A percentile compares a stretch with the other conserved stretches of the same genome.
phyloP scores from a whole-genome alignment of 2,329 filamentous ascomycete species.

The Tolypocladium tropicale region DNA sequence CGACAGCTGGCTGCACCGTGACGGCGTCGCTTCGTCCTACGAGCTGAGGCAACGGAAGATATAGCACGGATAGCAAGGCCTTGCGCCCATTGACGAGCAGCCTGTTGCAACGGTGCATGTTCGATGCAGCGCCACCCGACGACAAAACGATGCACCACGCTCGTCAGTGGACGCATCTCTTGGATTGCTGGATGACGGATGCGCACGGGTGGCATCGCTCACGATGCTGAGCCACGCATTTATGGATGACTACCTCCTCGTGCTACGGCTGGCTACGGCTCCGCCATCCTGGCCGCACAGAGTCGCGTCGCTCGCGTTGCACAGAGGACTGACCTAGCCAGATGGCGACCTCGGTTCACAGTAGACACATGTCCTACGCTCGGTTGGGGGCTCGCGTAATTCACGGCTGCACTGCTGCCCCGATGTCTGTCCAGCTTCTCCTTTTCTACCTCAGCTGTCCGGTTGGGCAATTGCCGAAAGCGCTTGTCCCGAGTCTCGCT shows the following conservation, averaged over 20 bases:
- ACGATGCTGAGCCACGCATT: conserved; percentile 2
- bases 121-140: no score
- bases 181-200: neutral
- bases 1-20: no score
- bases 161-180: no score
- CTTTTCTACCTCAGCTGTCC: neutral
- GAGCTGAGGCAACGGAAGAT: no score
- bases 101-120: no score
- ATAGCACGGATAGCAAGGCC: no score
- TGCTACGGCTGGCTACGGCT: no score
- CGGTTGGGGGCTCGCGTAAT: neutral
- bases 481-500: neutral
- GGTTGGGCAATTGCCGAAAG: neutral
- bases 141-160: no score
- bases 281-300: neutral
- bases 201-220: neutral
- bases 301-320: neutral
- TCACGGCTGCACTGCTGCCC: neutral
- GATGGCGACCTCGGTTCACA: neutral
- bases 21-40: no score
- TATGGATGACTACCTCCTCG: no score
- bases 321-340: neutral
- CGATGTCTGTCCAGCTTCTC: neutral
- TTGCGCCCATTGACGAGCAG: no score
- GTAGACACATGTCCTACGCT: neutral